Percentiles rank a stretch among this genome's conserved stretches.
Conservation (phyloP, 805 yeast genomes). For the Jamesozyma jinghongensis region DNA sequence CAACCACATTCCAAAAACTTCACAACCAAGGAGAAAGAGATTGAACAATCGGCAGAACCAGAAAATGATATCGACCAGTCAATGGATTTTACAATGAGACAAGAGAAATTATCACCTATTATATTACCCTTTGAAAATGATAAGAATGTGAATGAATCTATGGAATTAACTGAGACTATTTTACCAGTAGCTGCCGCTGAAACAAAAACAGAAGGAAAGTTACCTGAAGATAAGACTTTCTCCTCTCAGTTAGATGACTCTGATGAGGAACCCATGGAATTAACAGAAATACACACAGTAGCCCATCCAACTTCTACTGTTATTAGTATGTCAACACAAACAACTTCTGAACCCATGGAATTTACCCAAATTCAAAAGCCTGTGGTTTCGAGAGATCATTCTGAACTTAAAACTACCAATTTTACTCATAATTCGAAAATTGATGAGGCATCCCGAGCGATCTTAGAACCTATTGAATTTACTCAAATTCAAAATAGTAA, state of each 20-base stretch:
- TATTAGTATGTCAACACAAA: not conserved
- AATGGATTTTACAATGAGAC: slow-evolving; percentile 5
- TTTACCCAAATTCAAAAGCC: not conserved
- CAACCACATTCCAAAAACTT: not conserved
- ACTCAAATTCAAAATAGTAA: slow-evolving; percentile 4
- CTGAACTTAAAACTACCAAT: not conserved
- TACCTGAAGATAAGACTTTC: not conserved
- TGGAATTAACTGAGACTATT: slow-evolving; percentile 7
- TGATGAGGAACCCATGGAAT: slow-evolving; percentile 7
- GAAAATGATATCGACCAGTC: not conserved
- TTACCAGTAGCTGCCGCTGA: not conserved
- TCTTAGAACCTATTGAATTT: slow-evolving; percentile 7
- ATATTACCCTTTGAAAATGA: slow-evolving; percentile 1
- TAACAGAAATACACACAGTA: not conserved
- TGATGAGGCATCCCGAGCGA: too few relatives aligned
- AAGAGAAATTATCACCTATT: slow-evolving; percentile 6
- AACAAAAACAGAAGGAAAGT: not conserved
- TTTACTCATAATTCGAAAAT: too few relatives aligned
- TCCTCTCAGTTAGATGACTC: not conserved
- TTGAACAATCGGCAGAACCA: not conserved
- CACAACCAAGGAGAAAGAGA: not conserved
- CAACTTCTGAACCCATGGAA: slow-evolving; percentile 3
- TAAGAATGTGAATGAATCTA: not conserved
- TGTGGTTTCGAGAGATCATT: not conserved
- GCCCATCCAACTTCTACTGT: too few relatives aligned